Conservation (phyloP, 768 basidiomycete species). For the Trametes cubensis region DNA sequence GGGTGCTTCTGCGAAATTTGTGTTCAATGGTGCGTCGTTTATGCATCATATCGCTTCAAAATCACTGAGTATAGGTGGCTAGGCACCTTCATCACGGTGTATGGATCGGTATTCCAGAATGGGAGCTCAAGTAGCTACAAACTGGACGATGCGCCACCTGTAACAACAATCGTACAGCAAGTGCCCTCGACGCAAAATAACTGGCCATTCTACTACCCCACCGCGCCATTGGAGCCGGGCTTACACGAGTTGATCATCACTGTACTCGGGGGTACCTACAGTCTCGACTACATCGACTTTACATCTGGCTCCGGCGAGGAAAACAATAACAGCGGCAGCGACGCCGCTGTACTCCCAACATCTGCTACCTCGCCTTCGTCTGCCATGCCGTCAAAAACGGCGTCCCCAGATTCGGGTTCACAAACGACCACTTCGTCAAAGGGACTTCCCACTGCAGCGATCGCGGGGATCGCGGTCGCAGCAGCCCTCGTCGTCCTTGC, state of each 20-base stretch:
- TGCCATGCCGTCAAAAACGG: neutral
- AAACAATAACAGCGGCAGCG: neutral
- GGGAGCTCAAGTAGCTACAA: slow-evolving; percentile 4
- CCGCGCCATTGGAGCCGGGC: slow-evolving; percentile 8
- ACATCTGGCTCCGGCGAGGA: neutral
- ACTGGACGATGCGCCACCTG: slow-evolving; percentile 11
- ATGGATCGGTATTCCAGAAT: slow-evolving; percentile 7
- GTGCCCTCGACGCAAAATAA: neutral
- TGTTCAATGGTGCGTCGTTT: slow-evolving; percentile 21
- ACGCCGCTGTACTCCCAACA: neutral
- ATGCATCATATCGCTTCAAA: neutral
- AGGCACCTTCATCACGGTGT: slow-evolving; percentile 25
- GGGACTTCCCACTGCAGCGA: slow-evolving; percentile 5
- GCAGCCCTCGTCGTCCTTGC: neutral
- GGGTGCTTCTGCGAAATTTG: slow-evolving; percentile 21
- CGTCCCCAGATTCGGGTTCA: neutral
- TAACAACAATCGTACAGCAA: neutral
- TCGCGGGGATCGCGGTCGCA: slow-evolving; percentile 20
- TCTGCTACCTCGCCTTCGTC: neutral
- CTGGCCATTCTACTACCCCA: slow-evolving; percentile 23
- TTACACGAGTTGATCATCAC: slow-evolving; percentile 20
- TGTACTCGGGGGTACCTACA: slow-evolving; percentile 8
- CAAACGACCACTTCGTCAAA: neutral
- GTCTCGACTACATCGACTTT: slow-evolving; percentile 23
- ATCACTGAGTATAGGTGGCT: neutral